phyloP scores from a whole-genome alignment of 345 rosid species.

The Citrus unshiu region DNA sequence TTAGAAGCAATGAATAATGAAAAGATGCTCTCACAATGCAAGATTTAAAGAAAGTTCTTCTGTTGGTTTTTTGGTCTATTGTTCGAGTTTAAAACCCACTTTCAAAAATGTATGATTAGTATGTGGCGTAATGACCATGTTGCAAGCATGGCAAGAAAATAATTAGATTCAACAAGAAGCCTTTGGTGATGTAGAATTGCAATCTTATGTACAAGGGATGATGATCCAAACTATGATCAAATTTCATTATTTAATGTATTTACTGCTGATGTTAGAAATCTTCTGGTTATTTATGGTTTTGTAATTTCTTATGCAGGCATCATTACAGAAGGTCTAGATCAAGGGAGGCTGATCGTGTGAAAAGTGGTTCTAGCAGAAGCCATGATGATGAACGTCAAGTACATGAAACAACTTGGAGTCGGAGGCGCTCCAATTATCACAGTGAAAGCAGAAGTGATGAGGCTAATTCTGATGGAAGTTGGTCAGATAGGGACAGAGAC shows the following conservation, averaged over 20 bases:
- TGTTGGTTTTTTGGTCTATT: neutral
- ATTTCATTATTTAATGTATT: too few relatives aligned
- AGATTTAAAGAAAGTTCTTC: neutral
- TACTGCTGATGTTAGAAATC: neutral
- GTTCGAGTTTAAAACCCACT: neutral
- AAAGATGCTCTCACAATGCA: neutral
- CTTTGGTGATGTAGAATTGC: neutral
- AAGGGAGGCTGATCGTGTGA: slow-evolving; percentile 28
- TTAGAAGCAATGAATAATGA: neutral
- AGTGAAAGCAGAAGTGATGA: slow-evolving; percentile 27
- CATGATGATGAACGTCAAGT: slow-evolving; percentile 19
- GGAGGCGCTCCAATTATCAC: slow-evolving; percentile 7
- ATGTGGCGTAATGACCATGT: neutral
- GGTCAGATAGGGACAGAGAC: slow-evolving; percentile 29
- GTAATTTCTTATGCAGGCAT: slow-evolving; percentile 35
- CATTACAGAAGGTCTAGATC: slow-evolving; percentile 48
- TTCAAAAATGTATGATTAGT: neutral
- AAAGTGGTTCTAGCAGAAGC: slow-evolving; percentile 27
- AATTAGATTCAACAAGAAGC: neutral
- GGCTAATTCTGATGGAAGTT: slow-evolving; percentile 31
- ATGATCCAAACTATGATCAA: too few relatives aligned
- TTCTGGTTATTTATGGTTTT: neutral
- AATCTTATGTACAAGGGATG: too few relatives aligned
- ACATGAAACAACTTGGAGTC: slow-evolving; percentile 11
- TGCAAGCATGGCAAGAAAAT: neutral